Base-by-base conservation (phyloP, 306 rosid genomes). In the Trichosanthes truncata region DNA sequence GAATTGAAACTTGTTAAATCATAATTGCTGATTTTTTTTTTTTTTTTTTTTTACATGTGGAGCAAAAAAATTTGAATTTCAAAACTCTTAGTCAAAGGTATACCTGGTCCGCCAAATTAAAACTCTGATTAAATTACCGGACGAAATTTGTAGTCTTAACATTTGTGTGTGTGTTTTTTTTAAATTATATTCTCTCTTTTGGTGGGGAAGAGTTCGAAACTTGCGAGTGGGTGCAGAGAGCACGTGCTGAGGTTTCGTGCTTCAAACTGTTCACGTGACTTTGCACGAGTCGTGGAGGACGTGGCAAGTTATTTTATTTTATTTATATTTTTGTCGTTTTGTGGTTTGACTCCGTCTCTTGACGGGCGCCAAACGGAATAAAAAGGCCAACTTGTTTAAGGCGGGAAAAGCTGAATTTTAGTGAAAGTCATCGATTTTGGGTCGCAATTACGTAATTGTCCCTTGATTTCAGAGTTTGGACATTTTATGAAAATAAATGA, bases 261-360 rank as follows among this genome's bases (percentile, higher is more conserved):
- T 36, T 36, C 38, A 21, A 76, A 23, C 21, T 7, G 69, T 36
- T 21, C 80, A 77, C 62, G 75, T 78, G 63, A 20, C 66, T 3
- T 23, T 57, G 53, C 75, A 75, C 79, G 78, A 68, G 75, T 38
- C 43, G 26, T 72, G 74, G 71, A 46, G 66, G 74, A 77, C 84
- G 76, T 59, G 46, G 60, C 74, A 12, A 25, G 0, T 66, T 4
- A 26, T 60, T 1, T 13, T 3, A 26, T 60, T 12, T 63, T 45
- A 2, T 65, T 17, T 35, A 15, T 66, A 6, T 17, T 25, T 61
- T 35, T 69, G 72, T 78, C 74, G 69, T 78, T 73, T 71, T 13
- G 49, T n/a, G 51, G 55, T 83, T 83, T 81, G 82, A 86, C 82
- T 86, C 74, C 9, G 15, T 67, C 48, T 35, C 31, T 26, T 40